Evolutionary conservation across 169 alveolate genomes (phyloP), one percentile per base, ranked within the genome.

Genomic region (Pseudocohnilembus persalinus): DNA sequence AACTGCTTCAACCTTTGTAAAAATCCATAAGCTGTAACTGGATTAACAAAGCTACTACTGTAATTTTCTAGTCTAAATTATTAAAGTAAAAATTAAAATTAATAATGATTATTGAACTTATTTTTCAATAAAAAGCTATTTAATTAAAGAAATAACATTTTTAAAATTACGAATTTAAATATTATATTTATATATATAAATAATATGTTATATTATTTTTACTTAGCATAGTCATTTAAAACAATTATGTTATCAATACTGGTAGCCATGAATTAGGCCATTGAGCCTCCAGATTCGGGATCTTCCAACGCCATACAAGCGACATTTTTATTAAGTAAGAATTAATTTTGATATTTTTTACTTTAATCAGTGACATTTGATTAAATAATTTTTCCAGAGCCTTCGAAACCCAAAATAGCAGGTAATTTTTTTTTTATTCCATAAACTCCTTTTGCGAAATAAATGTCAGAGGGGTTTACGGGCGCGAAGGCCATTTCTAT

Each of bases 401-500:
- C 89, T 77, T 84, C 89, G 64, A 84, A 76, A 28, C 89, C 89
- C 0, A 77, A 25, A 29, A 74, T 11, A 32, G 83, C 77, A 68
- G 89, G 89, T 6, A 77, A 49, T 31, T 31, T 29, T 35, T 84
- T 76, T 73, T 79, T 77, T 1, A 84, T n/a, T 65, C 89, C 89
- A 77, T 84, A 84, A 25, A 84, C 65, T 1, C 89, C 89, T 77
- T 76, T 74, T 0, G 83, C 76, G 28, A 76, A 84, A 72, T 84
- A 84, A 6, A 84, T 74, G 65, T 84, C 89, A 28, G 89, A 33
- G 24, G 89, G 89, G 31, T 84, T 84, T 20, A 84, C 73, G 28
- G 89, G 89, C 16, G 89, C 72, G 73, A 76, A 77, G 28, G 29
- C 28, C 72, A 84, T 81, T 30, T 84, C 77, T 27, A 84, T 79